Conservation (phyloP, 352 stramenopile genomes). For the Plasmopara muralis region DNA sequence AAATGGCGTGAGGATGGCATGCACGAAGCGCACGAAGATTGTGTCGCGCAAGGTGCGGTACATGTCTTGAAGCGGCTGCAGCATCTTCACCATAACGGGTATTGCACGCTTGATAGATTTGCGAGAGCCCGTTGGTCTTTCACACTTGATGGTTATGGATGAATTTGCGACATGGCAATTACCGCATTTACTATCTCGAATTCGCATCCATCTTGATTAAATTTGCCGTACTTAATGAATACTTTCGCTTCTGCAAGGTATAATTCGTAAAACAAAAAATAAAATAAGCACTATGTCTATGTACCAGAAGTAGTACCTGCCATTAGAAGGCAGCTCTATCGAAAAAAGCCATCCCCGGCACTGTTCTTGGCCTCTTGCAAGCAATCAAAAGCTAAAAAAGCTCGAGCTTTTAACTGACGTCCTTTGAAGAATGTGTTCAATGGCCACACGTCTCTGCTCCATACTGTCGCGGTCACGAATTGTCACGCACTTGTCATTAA, state of each 20-base stretch:
- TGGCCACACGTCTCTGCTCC: slow-evolving; percentile 91
- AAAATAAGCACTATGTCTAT: too few relatives aligned
- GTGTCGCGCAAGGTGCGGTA: slow-evolving; percentile 21
- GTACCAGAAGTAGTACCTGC: too few relatives aligned
- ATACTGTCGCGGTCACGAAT: slow-evolving; percentile 94
- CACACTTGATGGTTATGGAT: too few relatives aligned
- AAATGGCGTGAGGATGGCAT: slow-evolving; percentile 19
- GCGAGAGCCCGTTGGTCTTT: too few relatives aligned
- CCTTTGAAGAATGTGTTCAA: slow-evolving; percentile 82
- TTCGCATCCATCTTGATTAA: too few relatives aligned
- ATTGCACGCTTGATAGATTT: too few relatives aligned
- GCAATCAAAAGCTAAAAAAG: slow-evolving; percentile 37
- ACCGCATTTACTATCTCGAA: neutral
- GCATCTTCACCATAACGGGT: neutral
- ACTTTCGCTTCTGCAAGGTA: too few relatives aligned
- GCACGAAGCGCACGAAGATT: slow-evolving; percentile 23
- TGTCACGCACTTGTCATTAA: slow-evolving; percentile 94
- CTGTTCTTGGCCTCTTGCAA: neutral
- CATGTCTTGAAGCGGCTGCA: slow-evolving; percentile 15
- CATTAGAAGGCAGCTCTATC: too few relatives aligned
- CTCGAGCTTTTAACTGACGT: slow-evolving; percentile 27
- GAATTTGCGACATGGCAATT: neutral
- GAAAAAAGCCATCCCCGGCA: neutral
- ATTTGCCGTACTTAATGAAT: too few relatives aligned
- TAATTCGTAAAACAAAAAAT: too few relatives aligned